Conservation (phyloP, 169 alveolate genomes). For the Babesia ovata region DNA sequence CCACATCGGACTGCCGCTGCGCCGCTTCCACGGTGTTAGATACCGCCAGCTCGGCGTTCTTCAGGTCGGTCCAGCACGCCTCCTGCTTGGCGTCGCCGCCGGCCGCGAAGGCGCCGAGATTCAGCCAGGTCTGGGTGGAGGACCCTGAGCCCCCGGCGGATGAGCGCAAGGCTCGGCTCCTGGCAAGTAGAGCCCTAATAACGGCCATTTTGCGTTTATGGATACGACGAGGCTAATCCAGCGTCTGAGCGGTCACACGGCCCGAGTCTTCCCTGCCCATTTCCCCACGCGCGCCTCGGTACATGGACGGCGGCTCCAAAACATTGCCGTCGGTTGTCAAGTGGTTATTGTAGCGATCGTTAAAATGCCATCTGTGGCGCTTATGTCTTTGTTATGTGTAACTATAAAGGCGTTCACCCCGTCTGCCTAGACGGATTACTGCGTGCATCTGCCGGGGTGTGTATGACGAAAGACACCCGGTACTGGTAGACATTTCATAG, state of each 20-base stretch:
- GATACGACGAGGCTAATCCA: background rate
- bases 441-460: background rate
- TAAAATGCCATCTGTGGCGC: background rate
- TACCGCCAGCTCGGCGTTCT: slow-evolving; percentile 39
- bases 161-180: slow-evolving; percentile 24
- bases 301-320: background rate
- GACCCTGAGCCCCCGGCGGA: background rate
- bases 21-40: slow-evolving; percentile 34
- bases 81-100: slow-evolving; percentile 56
- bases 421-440: background rate
- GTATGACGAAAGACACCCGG: no score
- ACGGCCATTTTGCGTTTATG: background rate
- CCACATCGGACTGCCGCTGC: slow-evolving; percentile 17
- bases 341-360: no score
- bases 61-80: slow-evolving; percentile 53
- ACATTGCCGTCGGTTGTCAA: background rate
- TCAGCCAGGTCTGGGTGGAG: slow-evolving; percentile 40
- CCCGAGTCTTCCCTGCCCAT: background rate
- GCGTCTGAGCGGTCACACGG: background rate
- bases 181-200: slow-evolving; percentile 4
- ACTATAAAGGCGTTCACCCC: no score
- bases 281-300: slow-evolving; percentile 13
- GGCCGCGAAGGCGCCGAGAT: slow-evolving; percentile 44
- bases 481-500: no score
- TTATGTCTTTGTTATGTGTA: no score